Evolutionary conservation across 2,329 filamentous ascomycete genomes (phyloP).

Genomic region (Diplodia intermedia): DNA sequence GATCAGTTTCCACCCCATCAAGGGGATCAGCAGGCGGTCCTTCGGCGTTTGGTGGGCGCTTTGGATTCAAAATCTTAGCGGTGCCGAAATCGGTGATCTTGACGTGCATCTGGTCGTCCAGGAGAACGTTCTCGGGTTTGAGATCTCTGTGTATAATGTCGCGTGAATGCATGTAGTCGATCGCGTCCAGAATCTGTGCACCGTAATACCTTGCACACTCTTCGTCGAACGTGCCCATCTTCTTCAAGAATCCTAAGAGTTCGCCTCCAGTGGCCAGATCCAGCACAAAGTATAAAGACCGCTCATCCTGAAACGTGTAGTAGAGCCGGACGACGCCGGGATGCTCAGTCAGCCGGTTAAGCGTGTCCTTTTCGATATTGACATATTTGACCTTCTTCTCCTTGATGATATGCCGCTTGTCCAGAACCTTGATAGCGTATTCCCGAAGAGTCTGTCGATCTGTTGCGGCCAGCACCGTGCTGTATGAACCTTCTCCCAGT

Average conservation of each 20-base stretch:
- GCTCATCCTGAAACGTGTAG: constrained; percentile 98
- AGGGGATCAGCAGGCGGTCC: constrained; percentile 55
- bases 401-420: constrained; percentile 99
- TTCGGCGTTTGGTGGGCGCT: constrained; percentile 42
- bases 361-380: constrained; percentile 98
- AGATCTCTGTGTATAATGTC: constrained; percentile 96
- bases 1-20: constrained; percentile 69
- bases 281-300: constrained; percentile 94
- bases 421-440: constrained; percentile 96
- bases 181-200: constrained; percentile 93
- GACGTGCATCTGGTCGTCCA: constrained; percentile 95
- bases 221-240: constrained; percentile 90
- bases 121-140: constrained; percentile 94
- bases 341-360: constrained; percentile 95
- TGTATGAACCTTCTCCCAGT: constrained; percentile 96
- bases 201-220: constrained; percentile 95
- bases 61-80: constrained; percentile 80
- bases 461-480: constrained; percentile 89
- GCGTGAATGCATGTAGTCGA: constrained; percentile 96
- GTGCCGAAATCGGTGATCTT: constrained; percentile 99
- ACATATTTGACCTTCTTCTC: constrained; percentile 99
- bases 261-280: constrained; percentile 93
- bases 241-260: constrained; percentile 89
- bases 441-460: constrained; percentile 94
- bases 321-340: constrained; percentile 95